A percentile compares a stretch with the other conserved stretches of the same genome.
Conservation (phyloP, 768 basidiomycete genomes). For the Tylopilus balloui region DNA sequence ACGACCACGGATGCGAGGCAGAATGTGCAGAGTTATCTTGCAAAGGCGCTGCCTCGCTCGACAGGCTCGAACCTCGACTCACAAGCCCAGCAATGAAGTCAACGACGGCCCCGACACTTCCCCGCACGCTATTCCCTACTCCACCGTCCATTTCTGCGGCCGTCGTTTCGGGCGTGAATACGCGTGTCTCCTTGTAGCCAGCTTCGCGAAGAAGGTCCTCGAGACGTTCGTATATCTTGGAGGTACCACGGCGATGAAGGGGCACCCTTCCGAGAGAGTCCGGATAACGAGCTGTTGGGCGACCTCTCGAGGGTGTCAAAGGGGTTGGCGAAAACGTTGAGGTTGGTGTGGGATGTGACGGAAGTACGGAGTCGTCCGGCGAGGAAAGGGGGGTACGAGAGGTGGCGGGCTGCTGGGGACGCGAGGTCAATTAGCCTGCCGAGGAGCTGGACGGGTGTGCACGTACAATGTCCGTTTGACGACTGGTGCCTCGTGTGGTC, state of each 20-base stretch:
- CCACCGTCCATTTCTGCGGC: slow-evolving; percentile 28
- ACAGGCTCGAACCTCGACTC: slow-evolving; percentile 21
- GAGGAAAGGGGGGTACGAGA: slow-evolving; percentile 8
- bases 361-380: slow-evolving; percentile 1
- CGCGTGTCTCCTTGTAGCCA: slow-evolving; percentile 88
- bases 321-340: slow-evolving; percentile 27
- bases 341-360: slow-evolving; percentile 10
- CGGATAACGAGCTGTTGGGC: slow-evolving; percentile 49
- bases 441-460: neutral
- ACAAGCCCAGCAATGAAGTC: slow-evolving; percentile 65
- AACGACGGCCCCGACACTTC: slow-evolving; percentile 51
- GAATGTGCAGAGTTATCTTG: slow-evolving; percentile 6
- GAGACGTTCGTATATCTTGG: slow-evolving; percentile 75
- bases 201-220: slow-evolving; percentile 84
- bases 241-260: slow-evolving; percentile 72
- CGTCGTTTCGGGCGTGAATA: slow-evolving; percentile 84
- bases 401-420: slow-evolving; percentile 7
- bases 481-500: slow-evolving; percentile 12
- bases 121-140: slow-evolving; percentile 37
- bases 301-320: slow-evolving; percentile 40
- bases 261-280: slow-evolving; percentile 62
- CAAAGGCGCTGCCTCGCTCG: slow-evolving; percentile 15
- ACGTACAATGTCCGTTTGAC: slow-evolving; percentile 20
- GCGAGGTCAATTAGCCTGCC: slow-evolving; percentile 12
- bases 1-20: slow-evolving; percentile 13